phyloP scores from a whole-genome alignment of 805 yeast genomes.

The Candida sonorensis region DNA sequence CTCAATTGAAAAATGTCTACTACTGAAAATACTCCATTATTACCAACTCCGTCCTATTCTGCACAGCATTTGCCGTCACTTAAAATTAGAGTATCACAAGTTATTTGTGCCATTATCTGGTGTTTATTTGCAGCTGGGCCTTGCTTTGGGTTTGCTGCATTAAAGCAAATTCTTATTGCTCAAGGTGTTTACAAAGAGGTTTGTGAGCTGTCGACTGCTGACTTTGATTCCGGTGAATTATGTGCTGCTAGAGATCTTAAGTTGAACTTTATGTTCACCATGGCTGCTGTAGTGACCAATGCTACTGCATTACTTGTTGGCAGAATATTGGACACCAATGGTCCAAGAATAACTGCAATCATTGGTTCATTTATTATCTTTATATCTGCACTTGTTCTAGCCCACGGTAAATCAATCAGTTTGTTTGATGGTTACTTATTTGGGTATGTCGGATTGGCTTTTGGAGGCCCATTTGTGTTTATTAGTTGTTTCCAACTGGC shows the following conservation, averaged over 20 bases:
- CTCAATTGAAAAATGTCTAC: constrained; percentile 5
- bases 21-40: constrained; percentile 22
- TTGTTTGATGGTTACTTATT: constrained; percentile 56
- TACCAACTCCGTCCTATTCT: constrained; percentile 4
- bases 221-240: constrained; percentile 6
- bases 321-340: constrained; percentile 64
- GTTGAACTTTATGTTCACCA: constrained; percentile 74
- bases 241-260: constrained; percentile 80
- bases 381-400: constrained; percentile 39
- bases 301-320: constrained; percentile 81
- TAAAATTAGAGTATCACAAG: constrained; percentile 40
- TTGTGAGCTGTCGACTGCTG: constrained; percentile 34
- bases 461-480: constrained; percentile 92
- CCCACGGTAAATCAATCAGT: constrained; percentile 16
- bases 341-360: constrained; percentile 75
- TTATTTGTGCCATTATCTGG: constrained; percentile 74
- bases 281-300: constrained; percentile 84
- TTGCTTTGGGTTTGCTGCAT: constrained; percentile 92
- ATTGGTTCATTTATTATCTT: constrained; percentile 60
- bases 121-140: constrained; percentile 91
- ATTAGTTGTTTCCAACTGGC: constrained; percentile 88
- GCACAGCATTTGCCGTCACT: constrained; percentile 18
- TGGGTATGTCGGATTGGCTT: constrained; percentile 73
- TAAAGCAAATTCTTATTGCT: constrained; percentile 70
- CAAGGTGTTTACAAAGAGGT: constrained; percentile 69